A percentile compares a stretch with the other conserved stretches of the same genome.
Conservation (phyloP, 441 rosid genomes). For the Melastoma candidum region DNA sequence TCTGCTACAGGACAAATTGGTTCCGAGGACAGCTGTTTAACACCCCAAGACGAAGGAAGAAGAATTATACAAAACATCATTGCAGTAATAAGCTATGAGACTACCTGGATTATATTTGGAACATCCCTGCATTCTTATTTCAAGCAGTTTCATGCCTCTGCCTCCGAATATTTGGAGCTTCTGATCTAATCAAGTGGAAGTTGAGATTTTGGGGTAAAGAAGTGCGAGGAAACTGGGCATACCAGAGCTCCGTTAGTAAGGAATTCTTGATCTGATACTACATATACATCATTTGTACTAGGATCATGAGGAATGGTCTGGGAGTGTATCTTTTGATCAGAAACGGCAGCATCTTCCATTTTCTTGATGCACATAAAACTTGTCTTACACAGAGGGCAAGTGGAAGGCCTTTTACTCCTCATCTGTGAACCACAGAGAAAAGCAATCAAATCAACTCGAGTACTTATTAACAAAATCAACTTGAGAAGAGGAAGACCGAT, state of each 20-base stretch:
- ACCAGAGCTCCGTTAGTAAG: constrained; percentile 38
- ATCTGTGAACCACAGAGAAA: constrained; percentile 25
- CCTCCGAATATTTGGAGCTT: too few relatives aligned
- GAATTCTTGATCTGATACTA: constrained; percentile 37
- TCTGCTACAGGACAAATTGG: constrained; percentile 35
- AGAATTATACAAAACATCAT: neutral
- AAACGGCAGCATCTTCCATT: constrained; percentile 61
- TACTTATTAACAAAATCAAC: too few relatives aligned
- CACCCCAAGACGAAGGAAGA: neutral
- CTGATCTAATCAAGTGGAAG: too few relatives aligned
- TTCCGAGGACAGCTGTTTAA: constrained; percentile 27
- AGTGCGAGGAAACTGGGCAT: constrained; percentile 1
- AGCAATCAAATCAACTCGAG: too few relatives aligned
- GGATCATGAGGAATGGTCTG: constrained; percentile 61
- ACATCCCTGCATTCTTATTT: too few relatives aligned
- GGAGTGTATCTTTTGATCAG: constrained; percentile 87
- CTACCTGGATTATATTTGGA: too few relatives aligned
- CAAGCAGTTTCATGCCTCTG: too few relatives aligned
- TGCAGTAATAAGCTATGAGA: too few relatives aligned
- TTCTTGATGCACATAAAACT: constrained; percentile 55
- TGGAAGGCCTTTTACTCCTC: constrained; percentile 45
- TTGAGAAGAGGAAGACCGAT: too few relatives aligned
- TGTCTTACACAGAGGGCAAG: constrained; percentile 88
- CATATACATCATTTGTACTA: constrained; percentile 31
- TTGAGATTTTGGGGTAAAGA: neutral